Percentiles rank a stretch among this genome's conserved stretches.
phyloP scores from a whole-genome alignment of 2,329 filamentous ascomycete genomes.

The Trichoderma semiorbis region DNA sequence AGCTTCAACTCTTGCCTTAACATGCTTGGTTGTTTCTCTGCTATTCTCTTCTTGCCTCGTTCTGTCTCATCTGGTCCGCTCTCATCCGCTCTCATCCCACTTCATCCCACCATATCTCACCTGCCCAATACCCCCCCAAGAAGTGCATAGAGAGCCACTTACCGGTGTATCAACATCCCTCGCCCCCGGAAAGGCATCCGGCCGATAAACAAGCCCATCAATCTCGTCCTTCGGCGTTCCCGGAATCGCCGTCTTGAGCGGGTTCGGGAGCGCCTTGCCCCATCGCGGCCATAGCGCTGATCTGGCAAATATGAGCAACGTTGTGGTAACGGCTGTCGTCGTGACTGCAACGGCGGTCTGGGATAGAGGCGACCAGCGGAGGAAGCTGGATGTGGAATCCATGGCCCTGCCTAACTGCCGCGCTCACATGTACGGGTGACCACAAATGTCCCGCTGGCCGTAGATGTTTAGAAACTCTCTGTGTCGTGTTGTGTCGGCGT shows the following conservation, averaged over 20 bases:
- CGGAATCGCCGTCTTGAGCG: conserved; percentile 41
- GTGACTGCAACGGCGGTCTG: conserved; percentile 33
- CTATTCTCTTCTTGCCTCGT: neutral
- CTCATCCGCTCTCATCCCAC: neutral
- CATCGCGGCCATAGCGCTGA: conserved; percentile 40
- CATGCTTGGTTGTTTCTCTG: neutral
- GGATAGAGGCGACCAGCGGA: conserved; percentile 20
- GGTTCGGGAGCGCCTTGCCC: conserved; percentile 41
- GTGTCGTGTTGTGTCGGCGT: neutral
- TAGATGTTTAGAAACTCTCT: neutral
- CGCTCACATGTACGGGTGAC: neutral
- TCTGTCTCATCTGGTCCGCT: neutral
- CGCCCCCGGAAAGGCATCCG: conserved; percentile 66
- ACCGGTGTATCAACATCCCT: conserved; percentile 69
- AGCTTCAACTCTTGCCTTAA: neutral
- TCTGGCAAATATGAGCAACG: conserved; percentile 35
- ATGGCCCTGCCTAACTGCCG: conserved; percentile 21
- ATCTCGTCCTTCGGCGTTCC: conserved; percentile 36
- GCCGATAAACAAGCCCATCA: conserved; percentile 53
- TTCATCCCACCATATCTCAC: neutral
- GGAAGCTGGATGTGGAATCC: conserved; percentile 29
- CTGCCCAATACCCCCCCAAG: neutral
- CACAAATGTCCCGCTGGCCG: neutral
- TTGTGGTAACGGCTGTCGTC: conserved; percentile 39
- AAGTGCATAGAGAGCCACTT: conserved; percentile 23